These are phyloP conservation scores for Linum tenue DNA, from an alignment of 345 rosid genomes.

Conservation along the genomic window DNA sequence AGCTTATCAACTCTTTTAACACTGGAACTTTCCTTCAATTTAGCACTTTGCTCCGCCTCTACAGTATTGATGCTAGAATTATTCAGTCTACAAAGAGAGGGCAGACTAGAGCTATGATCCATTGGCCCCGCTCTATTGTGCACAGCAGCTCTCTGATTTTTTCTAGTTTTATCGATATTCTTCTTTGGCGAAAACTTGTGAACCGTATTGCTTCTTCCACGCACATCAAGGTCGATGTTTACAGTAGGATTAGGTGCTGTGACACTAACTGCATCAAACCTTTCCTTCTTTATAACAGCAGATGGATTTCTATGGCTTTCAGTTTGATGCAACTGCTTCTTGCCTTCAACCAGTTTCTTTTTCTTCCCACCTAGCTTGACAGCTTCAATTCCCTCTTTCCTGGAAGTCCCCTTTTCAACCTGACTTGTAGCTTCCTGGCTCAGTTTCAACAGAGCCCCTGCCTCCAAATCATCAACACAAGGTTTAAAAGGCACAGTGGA, in stretches of 20 bases:
- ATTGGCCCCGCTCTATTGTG: slow-evolving; percentile 17
- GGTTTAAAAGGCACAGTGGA: slow-evolving; percentile 15
- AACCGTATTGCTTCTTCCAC: slow-evolving; percentile 18
- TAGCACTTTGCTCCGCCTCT: slow-evolving; percentile 20
- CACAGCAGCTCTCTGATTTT: slow-evolving; percentile 15
- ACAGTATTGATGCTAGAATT: slow-evolving; percentile 13
- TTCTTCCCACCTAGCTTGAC: slow-evolving; percentile 20
- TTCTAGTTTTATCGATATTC: slow-evolving; percentile 19
- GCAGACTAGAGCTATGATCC: not conserved
- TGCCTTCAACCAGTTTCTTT: slow-evolving; percentile 19
- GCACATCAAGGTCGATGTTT: slow-evolving; percentile 20
- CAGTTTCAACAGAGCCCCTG: slow-evolving; percentile 11
- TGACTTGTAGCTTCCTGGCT: slow-evolving; percentile 17
- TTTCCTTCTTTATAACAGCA: slow-evolving; percentile 6
- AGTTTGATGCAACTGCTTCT: slow-evolving; percentile 32
- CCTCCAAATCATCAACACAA: not conserved
- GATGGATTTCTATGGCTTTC: slow-evolving; percentile 14
- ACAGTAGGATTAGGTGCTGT: slow-evolving; percentile 17
- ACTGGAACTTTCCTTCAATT: slow-evolving; percentile 25
- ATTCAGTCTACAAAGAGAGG: slow-evolving; percentile 20
- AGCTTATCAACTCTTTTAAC: slow-evolving; percentile 23
- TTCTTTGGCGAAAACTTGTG: slow-evolving; percentile 29
- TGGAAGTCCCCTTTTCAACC: not conserved
- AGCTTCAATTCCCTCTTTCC: slow-evolving; percentile 3
- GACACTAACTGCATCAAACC: slow-evolving; percentile 22